phyloP scores from a whole-genome alignment of 2,329 filamentous ascomycete genomes.

The Colletotrichum tabaci region DNA sequence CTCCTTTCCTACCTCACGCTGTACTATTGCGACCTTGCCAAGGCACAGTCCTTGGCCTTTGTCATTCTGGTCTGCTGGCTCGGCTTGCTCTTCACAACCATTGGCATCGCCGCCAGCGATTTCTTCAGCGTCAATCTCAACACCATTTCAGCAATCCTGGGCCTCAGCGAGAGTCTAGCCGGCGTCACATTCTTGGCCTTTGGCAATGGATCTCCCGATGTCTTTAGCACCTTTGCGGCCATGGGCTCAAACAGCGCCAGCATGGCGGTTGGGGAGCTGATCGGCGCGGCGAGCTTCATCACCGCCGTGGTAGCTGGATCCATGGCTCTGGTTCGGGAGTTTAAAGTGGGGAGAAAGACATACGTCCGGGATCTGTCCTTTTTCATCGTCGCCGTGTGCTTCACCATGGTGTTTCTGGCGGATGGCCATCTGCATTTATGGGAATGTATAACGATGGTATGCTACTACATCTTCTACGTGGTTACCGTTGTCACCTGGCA shows the following conservation, averaged over 20 bases:
- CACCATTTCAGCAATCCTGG: slow-evolving; percentile 89
- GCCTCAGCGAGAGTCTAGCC: slow-evolving; percentile 95
- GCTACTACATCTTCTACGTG: slow-evolving; percentile 92
- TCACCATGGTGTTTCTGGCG: slow-evolving; percentile 88
- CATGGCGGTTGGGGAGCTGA: slow-evolving; percentile 93
- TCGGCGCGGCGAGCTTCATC: slow-evolving; percentile 96
- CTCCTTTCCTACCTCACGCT: slow-evolving; percentile 89
- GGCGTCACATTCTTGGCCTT: slow-evolving; percentile 97
- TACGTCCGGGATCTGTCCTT: slow-evolving; percentile 94
- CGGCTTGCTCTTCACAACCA: slow-evolving; percentile 92
- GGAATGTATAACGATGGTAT: slow-evolving; percentile 94
- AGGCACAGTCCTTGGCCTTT: slow-evolving; percentile 84
- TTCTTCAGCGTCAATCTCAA: slow-evolving; percentile 98
- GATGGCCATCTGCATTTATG: slow-evolving; percentile 88
- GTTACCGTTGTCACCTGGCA: slow-evolving; percentile 91
- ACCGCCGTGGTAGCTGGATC: slow-evolving; percentile 95
- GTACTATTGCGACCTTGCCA: slow-evolving; percentile 86
- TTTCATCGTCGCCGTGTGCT: slow-evolving; percentile 88
- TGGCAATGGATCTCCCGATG: slow-evolving; percentile 97
- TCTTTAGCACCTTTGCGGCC: slow-evolving; percentile 98
- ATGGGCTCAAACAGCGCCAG: slow-evolving; percentile 98
- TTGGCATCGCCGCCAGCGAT: slow-evolving; percentile 97
- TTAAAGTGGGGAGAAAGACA: slow-evolving; percentile 89
- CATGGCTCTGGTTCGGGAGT: slow-evolving; percentile 97
- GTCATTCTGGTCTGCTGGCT: slow-evolving; percentile 85